Evolutionary conservation across 2,329 filamentous ascomycete genomes (phyloP).

Genomic region (Teratosphaeriaceae sp.): DNA sequence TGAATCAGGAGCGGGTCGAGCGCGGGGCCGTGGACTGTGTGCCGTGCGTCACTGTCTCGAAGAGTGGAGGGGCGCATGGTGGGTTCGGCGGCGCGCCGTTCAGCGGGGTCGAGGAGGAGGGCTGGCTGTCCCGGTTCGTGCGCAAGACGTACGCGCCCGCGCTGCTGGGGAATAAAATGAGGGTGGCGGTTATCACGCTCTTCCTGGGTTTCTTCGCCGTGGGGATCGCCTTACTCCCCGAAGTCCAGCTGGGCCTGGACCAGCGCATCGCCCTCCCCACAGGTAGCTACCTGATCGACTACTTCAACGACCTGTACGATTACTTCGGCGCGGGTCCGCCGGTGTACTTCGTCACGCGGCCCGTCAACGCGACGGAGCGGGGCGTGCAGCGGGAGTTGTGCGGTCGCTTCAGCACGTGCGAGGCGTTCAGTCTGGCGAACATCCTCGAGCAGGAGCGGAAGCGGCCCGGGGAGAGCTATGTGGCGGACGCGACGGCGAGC

Average conservation of each 20-base stretch:
- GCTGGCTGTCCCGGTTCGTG: constrained; percentile 77
- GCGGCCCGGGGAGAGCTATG: constrained; percentile 77
- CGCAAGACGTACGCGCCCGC: constrained; percentile 80
- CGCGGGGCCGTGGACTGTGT: constrained; percentile 84
- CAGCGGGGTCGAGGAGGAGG: constrained; percentile 71
- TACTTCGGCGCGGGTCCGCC: constrained; percentile 90
- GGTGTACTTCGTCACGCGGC: constrained; percentile 88
- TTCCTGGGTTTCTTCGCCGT: constrained; percentile 87
- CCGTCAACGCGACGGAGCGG: constrained; percentile 71
- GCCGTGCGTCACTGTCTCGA: constrained; percentile 77
- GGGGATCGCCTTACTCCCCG: constrained; percentile 75
- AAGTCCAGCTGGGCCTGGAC: constrained; percentile 80
- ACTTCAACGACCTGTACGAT: constrained; percentile 91
- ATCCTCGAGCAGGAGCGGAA: constrained; percentile 93
- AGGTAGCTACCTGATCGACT: constrained; percentile 89
- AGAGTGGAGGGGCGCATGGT: constrained; percentile 44
- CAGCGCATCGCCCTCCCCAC: constrained; percentile 91
- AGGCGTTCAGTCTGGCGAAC: constrained; percentile 76
- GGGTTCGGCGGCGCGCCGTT: constrained; percentile 57
- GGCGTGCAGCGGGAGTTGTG: constrained; percentile 78
- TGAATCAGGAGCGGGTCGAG: constrained; percentile 89
- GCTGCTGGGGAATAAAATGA: constrained; percentile 73
- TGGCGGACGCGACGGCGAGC: constrained; percentile 80
- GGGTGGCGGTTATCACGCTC: constrained; percentile 65
- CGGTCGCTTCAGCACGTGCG: constrained; percentile 83